Evolutionary conservation across 805 yeast genomes (phyloP), one percentile per base, ranked within the genome.

Genomic region (Candida incommunis): DNA sequence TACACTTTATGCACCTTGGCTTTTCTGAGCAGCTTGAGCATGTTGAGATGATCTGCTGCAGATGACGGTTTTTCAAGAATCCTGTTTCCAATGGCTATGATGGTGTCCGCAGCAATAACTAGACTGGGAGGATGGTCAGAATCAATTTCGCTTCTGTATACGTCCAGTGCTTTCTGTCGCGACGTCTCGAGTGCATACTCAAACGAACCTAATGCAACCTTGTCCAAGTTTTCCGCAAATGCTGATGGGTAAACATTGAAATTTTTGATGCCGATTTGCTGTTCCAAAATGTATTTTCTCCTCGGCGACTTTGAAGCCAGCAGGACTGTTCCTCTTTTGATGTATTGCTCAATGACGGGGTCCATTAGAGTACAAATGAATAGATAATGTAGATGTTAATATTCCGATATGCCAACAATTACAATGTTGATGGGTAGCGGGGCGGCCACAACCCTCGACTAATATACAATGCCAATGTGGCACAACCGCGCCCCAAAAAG

Each of bases 221-320:
- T 86, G 47, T 74, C 67, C 35, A 92, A 65, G 58, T 88, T 69
- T 59, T 90, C 98, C 44, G 76, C 81, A 56, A 86, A 90, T 7
- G 74, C 65, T 0, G 96, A 82, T 18, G 78, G 75, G 13, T 72
- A 60, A 0, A 82, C 65, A 22, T 60, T 62, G 11, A 66, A 52
- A 35, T 64, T 49, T 15, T 47, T 51, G 44, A 62, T 46, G 2
- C 69, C 69, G 16, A 67, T 50, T 43, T 63, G 49, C 51, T 80
- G 76, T 3, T 60, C 55, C 23, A 92, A 55, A n/a, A 92, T 80
- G 46, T 83, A 84, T 45, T 66, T 62, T 46, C 98, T 66, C 48
- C 96, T 69, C 2, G 94, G 90, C 0, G 96, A 88, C 1, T 82
- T 72, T 2, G 95, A 85, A 0, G 95, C 96, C 4, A 90, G 68